Conservation (phyloP, 345 rosid genomes). For the Pseudoturritis turrita region DNA sequence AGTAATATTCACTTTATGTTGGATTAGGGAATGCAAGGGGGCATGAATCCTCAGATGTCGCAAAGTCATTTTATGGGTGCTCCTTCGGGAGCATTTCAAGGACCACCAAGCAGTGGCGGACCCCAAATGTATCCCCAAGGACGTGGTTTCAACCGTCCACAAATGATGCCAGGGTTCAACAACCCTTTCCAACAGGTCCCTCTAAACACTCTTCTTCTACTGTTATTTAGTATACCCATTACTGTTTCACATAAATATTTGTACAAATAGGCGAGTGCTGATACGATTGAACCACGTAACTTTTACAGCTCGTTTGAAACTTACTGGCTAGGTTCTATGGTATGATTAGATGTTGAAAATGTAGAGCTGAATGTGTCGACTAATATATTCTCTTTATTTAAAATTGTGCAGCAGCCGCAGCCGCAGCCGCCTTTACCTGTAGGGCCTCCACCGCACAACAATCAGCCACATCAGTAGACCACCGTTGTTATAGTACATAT, state of each 20-base stretch:
- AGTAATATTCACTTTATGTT: not conserved
- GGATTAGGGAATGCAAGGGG: conserved; percentile 78
- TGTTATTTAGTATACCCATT: not conserved
- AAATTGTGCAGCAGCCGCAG: conserved; percentile 14
- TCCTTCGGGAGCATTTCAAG: conserved; percentile 64
- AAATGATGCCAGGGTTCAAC: conserved; percentile 82
- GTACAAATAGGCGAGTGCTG: not conserved
- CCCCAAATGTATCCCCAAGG: conserved; percentile 81
- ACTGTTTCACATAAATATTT: not conserved
- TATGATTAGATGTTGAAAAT: not conserved
- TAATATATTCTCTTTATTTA: not conserved
- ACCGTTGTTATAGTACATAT: conserved; percentile 16
- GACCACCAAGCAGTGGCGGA: conserved; percentile 76
- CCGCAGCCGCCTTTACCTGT: conserved; percentile 31
- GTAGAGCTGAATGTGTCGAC: not conserved
- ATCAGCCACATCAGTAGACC: conserved; percentile 30
- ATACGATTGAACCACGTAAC: not conserved
- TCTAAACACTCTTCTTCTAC: not conserved
- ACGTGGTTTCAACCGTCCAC: conserved; percentile 74
- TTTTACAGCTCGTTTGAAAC: not conserved
- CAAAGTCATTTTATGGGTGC: conserved; percentile 83
- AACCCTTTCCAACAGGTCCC: conserved; percentile 63
- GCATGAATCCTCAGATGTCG: conserved; percentile 63
- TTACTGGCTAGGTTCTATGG: not conserved
- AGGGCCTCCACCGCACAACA: conserved; percentile 30